Evolutionary conservation across 306 rosid species (phyloP), one percentile per base, ranked within the genome.

Genomic region (Vachellia pachyceras): DNA sequence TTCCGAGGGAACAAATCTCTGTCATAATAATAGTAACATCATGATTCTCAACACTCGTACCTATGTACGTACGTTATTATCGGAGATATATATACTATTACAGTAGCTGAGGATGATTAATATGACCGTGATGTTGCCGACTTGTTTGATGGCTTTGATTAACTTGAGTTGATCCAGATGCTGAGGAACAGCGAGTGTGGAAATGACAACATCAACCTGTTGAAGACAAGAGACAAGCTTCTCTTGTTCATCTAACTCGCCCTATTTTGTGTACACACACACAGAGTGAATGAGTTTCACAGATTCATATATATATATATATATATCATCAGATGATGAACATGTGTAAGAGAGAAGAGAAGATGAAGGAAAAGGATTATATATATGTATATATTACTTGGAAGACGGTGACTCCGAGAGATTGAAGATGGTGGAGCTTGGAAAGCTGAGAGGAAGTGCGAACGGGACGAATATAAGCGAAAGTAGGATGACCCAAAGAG

Each of bases 1-100:
- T 63, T 88, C 91, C 6, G 89, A 75, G 0, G 89, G 91, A 45
- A 86, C 40, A 82, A 88, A 86, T 77, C 89, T 86, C 89, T 88
- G 86, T 67, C 37, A 47, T 25, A 33, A 57, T 10, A 58, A 3
- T 1, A 54, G 12, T 25, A 60, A 23, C 65, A 23, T 60, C 37
- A 25, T 60, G 5, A 60, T 23, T 11, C 15, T 60, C 7, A 23
- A 60, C 25, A 60, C 66, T 60, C 64, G 6, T 29, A 29, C 33
- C 33, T 29, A 29, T 2, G 33, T 29, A 29, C 2, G 14, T 10
- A 40, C 44, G 47, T 44, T 46, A 17, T 12, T 46, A 17, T 11
- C 5, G 33, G 33, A 29, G 1, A 29, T 29, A 29, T 29, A 29
- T 29, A 29, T n/a, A n/a, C n/a, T n/a, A 29, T 29, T 29, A 29